phyloP scores from a whole-genome alignment of 495 filamentous ascomycete genomes.

The Cenococcum geophilum region DNA sequence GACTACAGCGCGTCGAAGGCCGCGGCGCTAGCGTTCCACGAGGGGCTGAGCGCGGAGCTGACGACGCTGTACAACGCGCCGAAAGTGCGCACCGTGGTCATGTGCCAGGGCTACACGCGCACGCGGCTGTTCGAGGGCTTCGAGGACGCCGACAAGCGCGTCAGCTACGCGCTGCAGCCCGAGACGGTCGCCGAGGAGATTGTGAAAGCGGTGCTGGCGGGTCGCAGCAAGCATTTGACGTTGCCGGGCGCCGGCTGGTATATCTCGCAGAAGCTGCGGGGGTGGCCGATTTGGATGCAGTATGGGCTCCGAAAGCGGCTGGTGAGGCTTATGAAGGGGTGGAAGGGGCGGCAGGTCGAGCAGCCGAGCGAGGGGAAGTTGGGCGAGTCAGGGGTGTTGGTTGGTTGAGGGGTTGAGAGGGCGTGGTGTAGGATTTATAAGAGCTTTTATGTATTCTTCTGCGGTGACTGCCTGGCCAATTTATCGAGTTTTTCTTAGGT shows the following conservation, averaged over 20 bases:
- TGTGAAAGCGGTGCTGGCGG: constrained; percentile 52
- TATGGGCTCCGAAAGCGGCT: constrained; percentile 29
- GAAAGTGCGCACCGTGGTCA: constrained; percentile 57
- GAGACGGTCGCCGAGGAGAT: constrained; percentile 63
- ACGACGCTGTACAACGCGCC: constrained; percentile 56
- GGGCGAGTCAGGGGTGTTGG: constrained; percentile 27
- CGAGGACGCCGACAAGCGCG: constrained; percentile 50
- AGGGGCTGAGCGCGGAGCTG: constrained; percentile 61
- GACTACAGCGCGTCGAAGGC: constrained; percentile 66
- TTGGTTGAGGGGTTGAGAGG: constrained; percentile 11
- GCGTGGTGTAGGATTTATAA: neutral
- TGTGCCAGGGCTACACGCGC: constrained; percentile 59
- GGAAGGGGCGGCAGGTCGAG: constrained; percentile 28
- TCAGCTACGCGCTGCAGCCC: constrained; percentile 52
- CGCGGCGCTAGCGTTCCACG: constrained; percentile 60
- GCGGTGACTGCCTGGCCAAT: no score
- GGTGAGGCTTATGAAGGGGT: constrained; percentile 26
- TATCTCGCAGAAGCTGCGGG: constrained; percentile 36
- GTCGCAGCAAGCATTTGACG: constrained; percentile 53
- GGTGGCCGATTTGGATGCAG: constrained; percentile 45
- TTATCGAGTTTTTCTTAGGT: no score
- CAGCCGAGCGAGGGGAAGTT: constrained; percentile 30
- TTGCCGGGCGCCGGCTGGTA: constrained; percentile 43
- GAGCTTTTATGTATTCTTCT: neutral
- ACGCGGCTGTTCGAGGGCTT: constrained; percentile 56